phyloP scores from a whole-genome alignment of 768 basidiomycete species.

The Lactarius hengduanensis region DNA sequence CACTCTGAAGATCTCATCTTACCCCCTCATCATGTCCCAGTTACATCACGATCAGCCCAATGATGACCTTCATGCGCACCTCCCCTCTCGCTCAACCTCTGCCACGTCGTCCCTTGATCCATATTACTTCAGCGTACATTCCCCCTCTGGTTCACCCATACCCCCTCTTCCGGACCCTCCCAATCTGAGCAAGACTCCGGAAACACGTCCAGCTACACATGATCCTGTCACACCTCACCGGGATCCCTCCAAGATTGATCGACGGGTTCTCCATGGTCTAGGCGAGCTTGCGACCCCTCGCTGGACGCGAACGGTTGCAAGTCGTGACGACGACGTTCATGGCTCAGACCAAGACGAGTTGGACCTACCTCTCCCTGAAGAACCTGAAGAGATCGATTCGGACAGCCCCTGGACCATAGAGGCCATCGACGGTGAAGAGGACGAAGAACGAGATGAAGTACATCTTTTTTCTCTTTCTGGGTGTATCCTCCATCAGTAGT shows the following conservation, averaged over 20 bases:
- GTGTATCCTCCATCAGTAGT: slow-evolving; percentile 1
- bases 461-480: slow-evolving; percentile 27
- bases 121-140: slow-evolving; percentile 78
- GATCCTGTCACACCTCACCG: slow-evolving; percentile 71
- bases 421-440: slow-evolving; percentile 71
- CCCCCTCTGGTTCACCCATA: slow-evolving; percentile 65
- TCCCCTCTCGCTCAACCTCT: slow-evolving; percentile 64
- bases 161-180: slow-evolving; percentile 42
- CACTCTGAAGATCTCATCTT: slow-evolving; percentile 8
- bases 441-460: slow-evolving; percentile 70
- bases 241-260: slow-evolving; percentile 79
- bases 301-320: slow-evolving; percentile 63
- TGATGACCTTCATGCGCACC: slow-evolving; percentile 37
- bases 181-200: slow-evolving; percentile 58
- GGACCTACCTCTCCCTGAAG: slow-evolving; percentile 33
- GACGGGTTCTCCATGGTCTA: slow-evolving; percentile 86
- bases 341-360: slow-evolving; percentile 36
- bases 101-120: slow-evolving; percentile 83
- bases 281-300: slow-evolving; percentile 97
- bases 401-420: slow-evolving; percentile 91
- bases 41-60: slow-evolving; percentile 48
- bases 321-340: slow-evolving; percentile 35
- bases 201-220: slow-evolving; percentile 43
- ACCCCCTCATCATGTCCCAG: slow-evolving; percentile 34
- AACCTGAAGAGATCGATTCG: slow-evolving; percentile 51